These are phyloP conservation scores for Lecanicillium sp. DNA, from an alignment of 2,329 filamentous ascomycete genomes.

Conservation along the genomic window DNA sequence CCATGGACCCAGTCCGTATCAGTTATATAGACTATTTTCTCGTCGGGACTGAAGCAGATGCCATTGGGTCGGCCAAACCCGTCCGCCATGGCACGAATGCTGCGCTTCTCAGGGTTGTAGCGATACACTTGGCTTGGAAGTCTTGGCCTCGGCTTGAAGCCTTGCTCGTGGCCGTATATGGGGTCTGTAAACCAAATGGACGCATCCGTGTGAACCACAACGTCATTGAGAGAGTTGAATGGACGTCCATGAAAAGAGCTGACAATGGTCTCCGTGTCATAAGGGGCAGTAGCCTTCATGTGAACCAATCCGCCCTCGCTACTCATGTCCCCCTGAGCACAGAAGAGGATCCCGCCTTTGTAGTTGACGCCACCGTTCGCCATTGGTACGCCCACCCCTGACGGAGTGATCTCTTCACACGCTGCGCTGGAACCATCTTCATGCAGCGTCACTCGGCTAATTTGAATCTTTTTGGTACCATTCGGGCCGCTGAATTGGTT, in stretches of 20 bases:
- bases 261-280: slow-evolving; percentile 20
- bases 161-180: slow-evolving; percentile 38
- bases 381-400: slow-evolving; percentile 31
- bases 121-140: slow-evolving; percentile 42
- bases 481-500: slow-evolving; percentile 19
- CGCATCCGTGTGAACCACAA: slow-evolving; percentile 33
- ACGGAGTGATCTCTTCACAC: not conserved
- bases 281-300: slow-evolving; percentile 24
- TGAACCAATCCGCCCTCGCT: slow-evolving; percentile 20
- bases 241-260: slow-evolving; percentile 33
- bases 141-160: slow-evolving; percentile 33
- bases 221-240: slow-evolving; percentile 44
- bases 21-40: slow-evolving; percentile 35
- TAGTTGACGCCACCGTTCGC: slow-evolving; percentile 43
- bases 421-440: too few relatives aligned
- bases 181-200: slow-evolving; percentile 44
- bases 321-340: slow-evolving; percentile 27
- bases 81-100: slow-evolving; percentile 37
- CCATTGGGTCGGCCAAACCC: slow-evolving; percentile 39
- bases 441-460: slow-evolving; percentile 18
- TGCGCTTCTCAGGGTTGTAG: slow-evolving; percentile 29
- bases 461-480: slow-evolving; percentile 19
- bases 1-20: slow-evolving; percentile 30
- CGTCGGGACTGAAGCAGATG: slow-evolving; percentile 37
- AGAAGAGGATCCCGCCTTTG: slow-evolving; percentile 29